Percentiles rank a stretch among this genome's conserved stretches.
Evolutionary conservation across 306 rosid species (phyloP).

Genomic region (Prunus armeniaca): DNA sequence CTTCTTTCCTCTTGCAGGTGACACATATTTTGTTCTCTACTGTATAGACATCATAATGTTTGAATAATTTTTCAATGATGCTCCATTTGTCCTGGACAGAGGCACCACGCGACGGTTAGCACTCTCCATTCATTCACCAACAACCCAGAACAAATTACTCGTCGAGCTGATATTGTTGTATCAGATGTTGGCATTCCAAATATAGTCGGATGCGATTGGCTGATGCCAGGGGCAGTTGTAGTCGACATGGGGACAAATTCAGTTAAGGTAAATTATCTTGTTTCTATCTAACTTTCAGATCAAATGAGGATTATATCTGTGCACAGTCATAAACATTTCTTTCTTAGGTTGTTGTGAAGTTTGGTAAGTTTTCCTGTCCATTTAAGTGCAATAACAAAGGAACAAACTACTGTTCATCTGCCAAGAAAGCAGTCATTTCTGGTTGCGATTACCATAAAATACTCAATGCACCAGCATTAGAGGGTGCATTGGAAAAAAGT

Average conservation of each 20-base stretch:
- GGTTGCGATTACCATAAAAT: no score
- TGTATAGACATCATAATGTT: neutral
- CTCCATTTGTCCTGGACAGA: slow-evolving; percentile 25
- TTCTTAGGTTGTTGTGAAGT: neutral
- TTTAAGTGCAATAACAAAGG: no score
- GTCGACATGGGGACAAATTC: slow-evolving; percentile 54
- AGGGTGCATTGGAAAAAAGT: neutral
- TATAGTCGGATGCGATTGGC: slow-evolving; percentile 42
- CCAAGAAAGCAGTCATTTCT: no score
- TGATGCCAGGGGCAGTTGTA: slow-evolving; percentile 53
- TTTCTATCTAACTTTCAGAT: neutral
- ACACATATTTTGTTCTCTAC: neutral
- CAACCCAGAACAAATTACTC: slow-evolving; percentile 42
- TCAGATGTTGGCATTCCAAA: slow-evolving; percentile 55
- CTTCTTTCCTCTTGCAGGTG: slow-evolving; percentile 26
- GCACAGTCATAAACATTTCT: neutral
- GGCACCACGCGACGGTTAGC: slow-evolving; percentile 54
- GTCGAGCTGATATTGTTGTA: slow-evolving; percentile 47
- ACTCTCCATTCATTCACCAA: slow-evolving; percentile 41
- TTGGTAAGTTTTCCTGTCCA: neutral
- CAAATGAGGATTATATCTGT: neutral
- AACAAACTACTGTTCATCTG: no score
- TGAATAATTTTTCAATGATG: neutral
- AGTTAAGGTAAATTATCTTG: slow-evolving; percentile 29
- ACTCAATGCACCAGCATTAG: neutral